Conservation (phyloP, 2,329 filamentous ascomycete genomes). For the Parastagonospora nodorum region DNA sequence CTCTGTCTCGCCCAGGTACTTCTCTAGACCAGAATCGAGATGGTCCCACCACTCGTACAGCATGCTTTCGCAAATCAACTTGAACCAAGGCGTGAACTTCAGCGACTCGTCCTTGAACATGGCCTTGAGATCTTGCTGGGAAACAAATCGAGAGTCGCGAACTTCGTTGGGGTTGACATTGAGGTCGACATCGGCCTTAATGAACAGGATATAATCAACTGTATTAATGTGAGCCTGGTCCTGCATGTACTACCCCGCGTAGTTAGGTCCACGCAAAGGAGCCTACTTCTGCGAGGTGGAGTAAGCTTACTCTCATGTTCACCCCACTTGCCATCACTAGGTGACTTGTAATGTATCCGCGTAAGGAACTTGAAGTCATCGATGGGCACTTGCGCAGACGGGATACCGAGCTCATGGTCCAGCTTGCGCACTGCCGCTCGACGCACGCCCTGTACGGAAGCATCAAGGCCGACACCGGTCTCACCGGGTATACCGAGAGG, state of each 20-base stretch:
- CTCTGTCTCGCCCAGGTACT: constrained; percentile 82
- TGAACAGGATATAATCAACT: constrained; percentile 99
- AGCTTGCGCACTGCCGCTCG: constrained; percentile 91
- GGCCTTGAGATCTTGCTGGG: constrained; percentile 77
- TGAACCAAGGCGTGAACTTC: constrained; percentile 98
- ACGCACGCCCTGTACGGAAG: constrained; percentile 85
- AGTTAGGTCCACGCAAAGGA: too few species aligned
- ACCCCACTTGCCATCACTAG: constrained; percentile 96
- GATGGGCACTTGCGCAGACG: constrained; percentile 82
- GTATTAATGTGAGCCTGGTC: constrained; percentile 23
- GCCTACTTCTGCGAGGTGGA: not conserved
- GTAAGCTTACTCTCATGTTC: constrained; percentile 88
- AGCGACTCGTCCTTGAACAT: constrained; percentile 82
- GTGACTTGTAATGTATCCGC: constrained; percentile 96
- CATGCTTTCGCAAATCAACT: constrained; percentile 97
- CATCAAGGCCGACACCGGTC: constrained; percentile 79
- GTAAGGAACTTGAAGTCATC: constrained; percentile 94
- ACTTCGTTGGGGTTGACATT: constrained; percentile 87
- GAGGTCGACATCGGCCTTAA: constrained; percentile 83
- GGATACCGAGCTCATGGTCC: constrained; percentile 92
- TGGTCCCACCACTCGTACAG: constrained; percentile 97
- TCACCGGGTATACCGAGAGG: constrained; percentile 89
- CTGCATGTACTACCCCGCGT: not conserved
- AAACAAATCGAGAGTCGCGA: constrained; percentile 81
- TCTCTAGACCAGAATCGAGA: constrained; percentile 78